Evolutionary conservation across 257 asterid genomes (phyloP).

Genomic region (Verbascum thapsus): DNA sequence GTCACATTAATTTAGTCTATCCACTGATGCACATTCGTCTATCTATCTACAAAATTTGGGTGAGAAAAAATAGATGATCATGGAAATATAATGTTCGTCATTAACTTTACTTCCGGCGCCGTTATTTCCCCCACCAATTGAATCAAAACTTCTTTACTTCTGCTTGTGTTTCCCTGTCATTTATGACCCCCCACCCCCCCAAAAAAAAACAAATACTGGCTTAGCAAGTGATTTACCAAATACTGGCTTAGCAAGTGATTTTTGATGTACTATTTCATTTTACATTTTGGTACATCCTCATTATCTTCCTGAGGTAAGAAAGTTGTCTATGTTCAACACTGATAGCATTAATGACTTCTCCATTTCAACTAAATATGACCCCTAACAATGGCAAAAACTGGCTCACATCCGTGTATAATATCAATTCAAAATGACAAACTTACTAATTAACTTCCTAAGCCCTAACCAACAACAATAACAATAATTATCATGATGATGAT

Average conservation of each 20-base stretch:
- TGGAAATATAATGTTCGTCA: background rate
- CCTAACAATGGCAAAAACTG: background rate
- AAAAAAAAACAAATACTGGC: background rate
- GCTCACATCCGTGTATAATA: background rate
- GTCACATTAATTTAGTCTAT: background rate
- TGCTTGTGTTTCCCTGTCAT: background rate
- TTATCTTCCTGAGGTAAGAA: background rate
- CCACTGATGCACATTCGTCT: background rate
- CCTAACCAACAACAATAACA: no score
- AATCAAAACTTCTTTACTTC: background rate
- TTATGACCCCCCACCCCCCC: background rate
- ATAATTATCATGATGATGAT: no score
- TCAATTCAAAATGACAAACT: background rate
- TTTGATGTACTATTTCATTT: background rate
- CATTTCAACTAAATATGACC: background rate
- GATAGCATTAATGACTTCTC: background rate
- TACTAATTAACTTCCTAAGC: background rate
- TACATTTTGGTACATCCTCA: background rate
- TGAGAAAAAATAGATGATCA: background rate
- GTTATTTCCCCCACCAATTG: background rate
- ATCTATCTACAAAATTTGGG: background rate
- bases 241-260: background rate
- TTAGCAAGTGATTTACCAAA: background rate
- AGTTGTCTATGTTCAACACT: background rate
- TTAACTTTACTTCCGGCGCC: background rate